phyloP scores from a whole-genome alignment of 73 alveolate species.

The Tetrahymena borealis region DNA sequence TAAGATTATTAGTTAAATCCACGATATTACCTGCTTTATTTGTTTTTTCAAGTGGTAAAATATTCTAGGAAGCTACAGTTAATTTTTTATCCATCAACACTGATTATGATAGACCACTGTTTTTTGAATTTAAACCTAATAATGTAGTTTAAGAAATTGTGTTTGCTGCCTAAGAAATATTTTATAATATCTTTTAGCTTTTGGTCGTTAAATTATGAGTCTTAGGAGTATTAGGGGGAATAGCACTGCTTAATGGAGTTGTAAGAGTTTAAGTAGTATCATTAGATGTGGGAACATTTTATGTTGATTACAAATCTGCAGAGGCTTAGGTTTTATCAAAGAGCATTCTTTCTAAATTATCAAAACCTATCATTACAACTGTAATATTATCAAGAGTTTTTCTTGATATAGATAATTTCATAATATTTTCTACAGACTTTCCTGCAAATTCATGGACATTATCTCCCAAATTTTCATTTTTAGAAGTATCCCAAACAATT shows the following conservation, averaged over 20 bases:
- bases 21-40: background rate
- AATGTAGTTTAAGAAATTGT: no score
- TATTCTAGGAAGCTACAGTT: background rate
- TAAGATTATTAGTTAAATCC: background rate
- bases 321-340: background rate
- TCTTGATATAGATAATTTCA: slow-evolving; percentile 81
- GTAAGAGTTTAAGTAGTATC: background rate
- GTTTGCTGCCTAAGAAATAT: background rate
- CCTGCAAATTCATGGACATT: slow-evolving; percentile 82
- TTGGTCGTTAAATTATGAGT: background rate
- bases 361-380: slow-evolving; percentile 78
- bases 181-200: background rate
- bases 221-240: background rate
- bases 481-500: slow-evolving; percentile 55
- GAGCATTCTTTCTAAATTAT: slow-evolving; percentile 26
- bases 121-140: background rate
- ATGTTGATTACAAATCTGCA: background rate
- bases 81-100: background rate
- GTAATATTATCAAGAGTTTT: slow-evolving; percentile 95
- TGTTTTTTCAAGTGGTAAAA: background rate
- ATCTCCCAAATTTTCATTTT: background rate
- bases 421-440: slow-evolving; percentile 81
- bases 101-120: background rate
- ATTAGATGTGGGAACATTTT: background rate
- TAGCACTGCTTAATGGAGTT: no score